phyloP scores from a whole-genome alignment of 257 asterid species.

The Solanum appendiculatum region DNA sequence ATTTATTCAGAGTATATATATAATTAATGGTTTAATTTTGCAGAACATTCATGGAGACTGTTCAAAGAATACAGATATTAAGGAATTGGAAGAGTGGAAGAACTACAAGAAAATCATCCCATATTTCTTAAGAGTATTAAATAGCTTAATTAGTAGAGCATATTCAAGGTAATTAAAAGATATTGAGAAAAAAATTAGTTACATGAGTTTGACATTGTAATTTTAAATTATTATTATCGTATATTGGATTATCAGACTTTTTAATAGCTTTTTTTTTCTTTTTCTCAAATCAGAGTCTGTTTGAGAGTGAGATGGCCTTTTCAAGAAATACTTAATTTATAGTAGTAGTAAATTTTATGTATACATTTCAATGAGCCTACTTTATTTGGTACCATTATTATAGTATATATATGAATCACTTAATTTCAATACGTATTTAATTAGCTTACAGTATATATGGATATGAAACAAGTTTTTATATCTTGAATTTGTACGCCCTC shows the following conservation, averaged over 20 bases:
- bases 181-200: not conserved
- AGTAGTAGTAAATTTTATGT: not conserved
- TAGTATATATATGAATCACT: not conserved
- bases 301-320: not conserved
- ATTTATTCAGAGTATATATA: not conserved
- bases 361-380: not conserved
- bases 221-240: not conserved
- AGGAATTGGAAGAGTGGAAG: not conserved
- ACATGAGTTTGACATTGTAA: not conserved
- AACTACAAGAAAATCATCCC: not conserved
- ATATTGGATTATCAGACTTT: not conserved
- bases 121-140: not conserved
- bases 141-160: not conserved
- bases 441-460: not conserved
- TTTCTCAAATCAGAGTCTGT: not conserved
- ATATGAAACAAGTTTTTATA: too few species aligned
- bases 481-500: too few species aligned
- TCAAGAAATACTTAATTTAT: not conserved
- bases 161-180: not conserved
- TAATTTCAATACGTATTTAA: too few species aligned
- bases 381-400: not conserved
- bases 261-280: not conserved
- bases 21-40: slow-evolving; percentile 2
- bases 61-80: not conserved
- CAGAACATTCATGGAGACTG: slow-evolving; percentile 33